A percentile compares a stretch with the other conserved stretches of the same genome.
Conservation (phyloP, 257 asterid species). For the Misopates orontium region DNA sequence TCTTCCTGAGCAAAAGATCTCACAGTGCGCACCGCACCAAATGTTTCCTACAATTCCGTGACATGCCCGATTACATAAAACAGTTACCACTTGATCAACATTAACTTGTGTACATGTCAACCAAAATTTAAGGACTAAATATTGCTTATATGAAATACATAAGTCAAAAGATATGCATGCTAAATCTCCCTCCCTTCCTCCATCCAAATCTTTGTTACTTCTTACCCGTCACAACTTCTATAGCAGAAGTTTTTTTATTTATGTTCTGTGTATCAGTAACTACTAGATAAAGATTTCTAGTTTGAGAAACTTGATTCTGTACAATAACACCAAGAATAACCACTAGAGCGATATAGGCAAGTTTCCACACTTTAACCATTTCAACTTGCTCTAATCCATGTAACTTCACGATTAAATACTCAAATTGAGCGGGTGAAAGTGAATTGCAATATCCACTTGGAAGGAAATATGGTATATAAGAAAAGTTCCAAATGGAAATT, state of each 20-base stretch:
- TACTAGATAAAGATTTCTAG: no score
- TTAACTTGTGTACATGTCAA: neutral
- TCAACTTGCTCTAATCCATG: constrained; percentile 6
- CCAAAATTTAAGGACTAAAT: constrained; percentile 14
- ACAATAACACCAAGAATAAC: constrained; percentile 6
- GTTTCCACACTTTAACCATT: constrained; percentile 13
- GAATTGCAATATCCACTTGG: neutral
- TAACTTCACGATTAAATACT: constrained; percentile 1
- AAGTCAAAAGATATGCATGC: neutral
- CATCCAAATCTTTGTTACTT: neutral
- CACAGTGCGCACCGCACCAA: constrained; percentile 86
- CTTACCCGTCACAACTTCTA: neutral
- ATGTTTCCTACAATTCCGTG: constrained; percentile 58
- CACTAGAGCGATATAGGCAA: neutral
- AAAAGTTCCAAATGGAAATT: constrained; percentile 12
- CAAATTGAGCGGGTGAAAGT: constrained; percentile 4
- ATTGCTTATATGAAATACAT: constrained; percentile 6
- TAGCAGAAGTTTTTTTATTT: neutral
- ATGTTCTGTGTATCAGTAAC: neutral
- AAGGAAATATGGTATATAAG: constrained; percentile 6
- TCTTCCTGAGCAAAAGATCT: constrained; percentile 89
- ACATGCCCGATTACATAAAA: constrained; percentile 16
- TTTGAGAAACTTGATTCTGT: neutral
- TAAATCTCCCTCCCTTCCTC: neutral
- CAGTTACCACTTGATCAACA: neutral